Conservation (phyloP, 176 grass and related monocot species). For the Phyllostachys edulis region DNA sequence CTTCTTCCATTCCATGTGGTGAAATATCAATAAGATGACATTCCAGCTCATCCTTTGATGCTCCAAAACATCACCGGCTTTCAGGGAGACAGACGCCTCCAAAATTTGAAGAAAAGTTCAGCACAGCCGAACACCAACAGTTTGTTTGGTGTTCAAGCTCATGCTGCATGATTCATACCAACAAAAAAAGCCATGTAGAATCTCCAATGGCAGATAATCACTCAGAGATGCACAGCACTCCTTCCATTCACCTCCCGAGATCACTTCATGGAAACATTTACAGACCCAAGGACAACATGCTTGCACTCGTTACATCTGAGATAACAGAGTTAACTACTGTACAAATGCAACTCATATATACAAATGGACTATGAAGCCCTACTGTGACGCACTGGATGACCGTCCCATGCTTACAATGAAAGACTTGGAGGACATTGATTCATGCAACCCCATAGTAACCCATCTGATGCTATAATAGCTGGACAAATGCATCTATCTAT, state of each 20-base stretch:
- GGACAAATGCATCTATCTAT: conserved; percentile 43
- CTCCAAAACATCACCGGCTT: not conserved
- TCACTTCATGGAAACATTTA: not conserved
- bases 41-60: not conserved
- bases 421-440: not conserved
- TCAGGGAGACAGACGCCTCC: not conserved
- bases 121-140: not conserved
- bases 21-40: not conserved
- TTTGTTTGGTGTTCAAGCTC: not conserved
- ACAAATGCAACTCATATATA: conserved; percentile 43
- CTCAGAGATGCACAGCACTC: not conserved
- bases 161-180: not conserved
- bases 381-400: conserved; percentile 26
- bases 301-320: not conserved
- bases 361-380: conserved; percentile 22
- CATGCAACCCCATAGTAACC: conserved; percentile 17
- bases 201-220: not conserved
- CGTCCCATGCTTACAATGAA: conserved; percentile 28
- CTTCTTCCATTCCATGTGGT: not conserved
- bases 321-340: conserved; percentile 17
- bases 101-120: not conserved
- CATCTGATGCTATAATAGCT: conserved; percentile 44
- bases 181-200: not conserved
- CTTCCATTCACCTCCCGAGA: not conserved
- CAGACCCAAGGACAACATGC: not conserved